These are phyloP conservation scores for Termitomyces sp. DNA, from an alignment of 768 basidiomycete species.

Conservation along the genomic window DNA sequence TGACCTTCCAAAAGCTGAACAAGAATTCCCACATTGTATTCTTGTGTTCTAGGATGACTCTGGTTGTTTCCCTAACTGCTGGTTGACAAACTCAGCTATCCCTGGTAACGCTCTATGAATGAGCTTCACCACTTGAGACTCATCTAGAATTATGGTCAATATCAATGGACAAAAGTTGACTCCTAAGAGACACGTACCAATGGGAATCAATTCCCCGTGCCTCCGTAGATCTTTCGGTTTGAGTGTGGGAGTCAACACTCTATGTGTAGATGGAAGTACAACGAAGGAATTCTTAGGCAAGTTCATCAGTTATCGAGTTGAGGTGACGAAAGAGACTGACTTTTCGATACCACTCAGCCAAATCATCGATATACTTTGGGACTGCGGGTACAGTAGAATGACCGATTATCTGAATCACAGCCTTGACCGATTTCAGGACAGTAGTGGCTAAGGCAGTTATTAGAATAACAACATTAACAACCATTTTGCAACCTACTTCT, in stretches of 20 bases:
- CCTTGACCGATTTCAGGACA: slow-evolving; percentile 62
- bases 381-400: slow-evolving; percentile 50
- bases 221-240: slow-evolving; percentile 48
- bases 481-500: slow-evolving; percentile 48
- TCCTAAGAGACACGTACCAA: slow-evolving; percentile 45
- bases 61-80: slow-evolving; percentile 19
- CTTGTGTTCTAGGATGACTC: background rate
- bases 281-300: slow-evolving; percentile 66
- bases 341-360: slow-evolving; percentile 71
- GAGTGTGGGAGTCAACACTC: slow-evolving; percentile 39
- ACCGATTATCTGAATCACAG: slow-evolving; percentile 79
- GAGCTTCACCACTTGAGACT: slow-evolving; percentile 73
- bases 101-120: slow-evolving; percentile 62
- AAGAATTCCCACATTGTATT: background rate
- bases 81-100: slow-evolving; percentile 56
- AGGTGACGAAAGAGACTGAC: slow-evolving; percentile 31
- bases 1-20: too few species aligned
- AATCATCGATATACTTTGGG: slow-evolving; percentile 53
- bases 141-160: slow-evolving; percentile 38
- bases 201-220: slow-evolving; percentile 62
- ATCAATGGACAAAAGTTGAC: background rate
- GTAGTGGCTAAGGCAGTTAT: slow-evolving; percentile 32
- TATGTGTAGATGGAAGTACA: slow-evolving; percentile 64
- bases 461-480: background rate
- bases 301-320: slow-evolving; percentile 4